Base-by-base conservation (phyloP, 2,329 filamentous ascomycete genomes). In the Trichophyton benhamiae region DNA sequence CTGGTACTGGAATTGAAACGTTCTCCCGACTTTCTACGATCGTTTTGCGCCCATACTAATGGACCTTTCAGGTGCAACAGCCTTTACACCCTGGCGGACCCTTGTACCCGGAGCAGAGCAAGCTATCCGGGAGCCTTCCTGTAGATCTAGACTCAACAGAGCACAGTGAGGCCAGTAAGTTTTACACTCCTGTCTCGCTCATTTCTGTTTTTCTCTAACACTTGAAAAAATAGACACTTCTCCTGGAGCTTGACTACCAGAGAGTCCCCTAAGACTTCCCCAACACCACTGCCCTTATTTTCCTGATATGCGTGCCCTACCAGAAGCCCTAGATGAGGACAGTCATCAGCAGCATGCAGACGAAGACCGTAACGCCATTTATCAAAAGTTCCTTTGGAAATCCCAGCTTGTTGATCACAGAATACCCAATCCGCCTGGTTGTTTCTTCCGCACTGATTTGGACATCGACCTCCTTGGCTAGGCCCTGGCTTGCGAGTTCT, bases 41-140 rank as follows among this genome's bases (percentile, higher is more conserved):
- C 67, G 55, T 61, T 61, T 30, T 27, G 41, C 22, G 3, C 48
- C 22, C 65, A 69, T 36, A 69, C 74, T 76, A 72, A 76, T 70
- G 22, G 30, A 60, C 62, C 61, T 62, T 65, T 30, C 65, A 76
- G 75, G 71, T 69, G 60, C 59, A 67, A 59, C 76, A 79, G 65
- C 72, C 76, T 60, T 68, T 79, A 62, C 77, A 79, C 65, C 77
- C 77, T 17, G 77, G 77, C 61, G 77, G 77, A 15, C 71, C 66
- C 61, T 73, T 73, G 63, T 79, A 79, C 63, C 77, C 77, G 3
- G 72, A 71, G 62, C 63, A 61, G 49, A 63, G 61, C 25, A 61
- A 53, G 42, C 13, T 36, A 46, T 46, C 62, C 30, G 42, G 48
- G 13, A 2, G 13, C 36, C 57, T 48, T 6, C 57, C 57, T 11